Conservation (phyloP, 2,329 filamentous ascomycete species). For the Paracoccidioides brasiliensis region DNA sequence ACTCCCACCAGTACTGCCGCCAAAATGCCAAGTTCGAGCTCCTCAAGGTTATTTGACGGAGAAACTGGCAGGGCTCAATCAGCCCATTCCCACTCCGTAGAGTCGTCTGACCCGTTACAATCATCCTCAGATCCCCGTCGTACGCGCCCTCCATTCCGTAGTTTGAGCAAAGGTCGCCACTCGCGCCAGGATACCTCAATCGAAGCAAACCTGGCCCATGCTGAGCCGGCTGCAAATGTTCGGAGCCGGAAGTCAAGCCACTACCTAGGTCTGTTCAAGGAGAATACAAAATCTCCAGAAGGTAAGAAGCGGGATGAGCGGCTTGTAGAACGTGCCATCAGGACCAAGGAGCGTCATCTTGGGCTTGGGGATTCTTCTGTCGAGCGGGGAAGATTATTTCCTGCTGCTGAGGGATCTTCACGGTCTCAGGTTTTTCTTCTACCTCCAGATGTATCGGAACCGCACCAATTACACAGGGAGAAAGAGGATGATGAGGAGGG, state of each 20-base stretch:
- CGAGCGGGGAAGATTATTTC: slow-evolving; percentile 1
- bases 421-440: not conserved
- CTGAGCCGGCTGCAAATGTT: slow-evolving; percentile 41
- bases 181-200: slow-evolving; percentile 48
- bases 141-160: slow-evolving; percentile 19
- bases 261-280: slow-evolving; percentile 52
- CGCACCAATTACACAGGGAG: not conserved
- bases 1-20: not conserved
- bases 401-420: not conserved
- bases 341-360: slow-evolving; percentile 13
- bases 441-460: not conserved
- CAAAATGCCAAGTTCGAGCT: not conserved
- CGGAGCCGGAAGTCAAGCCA: slow-evolving; percentile 54
- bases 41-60: not conserved
- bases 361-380: not conserved
- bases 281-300: slow-evolving; percentile 44
- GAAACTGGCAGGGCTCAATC: not conserved
- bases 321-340: slow-evolving; percentile 19
- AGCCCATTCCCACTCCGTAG: not conserved
- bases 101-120: not conserved
- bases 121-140: not conserved
- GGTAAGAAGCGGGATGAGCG: slow-evolving; percentile 38
- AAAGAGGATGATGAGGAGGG: not conserved
- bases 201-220: slow-evolving; percentile 48
- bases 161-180: slow-evolving; percentile 31